Base-by-base conservation (phyloP, 768 basidiomycete species). In the Leucosporidium scottii region DNA sequence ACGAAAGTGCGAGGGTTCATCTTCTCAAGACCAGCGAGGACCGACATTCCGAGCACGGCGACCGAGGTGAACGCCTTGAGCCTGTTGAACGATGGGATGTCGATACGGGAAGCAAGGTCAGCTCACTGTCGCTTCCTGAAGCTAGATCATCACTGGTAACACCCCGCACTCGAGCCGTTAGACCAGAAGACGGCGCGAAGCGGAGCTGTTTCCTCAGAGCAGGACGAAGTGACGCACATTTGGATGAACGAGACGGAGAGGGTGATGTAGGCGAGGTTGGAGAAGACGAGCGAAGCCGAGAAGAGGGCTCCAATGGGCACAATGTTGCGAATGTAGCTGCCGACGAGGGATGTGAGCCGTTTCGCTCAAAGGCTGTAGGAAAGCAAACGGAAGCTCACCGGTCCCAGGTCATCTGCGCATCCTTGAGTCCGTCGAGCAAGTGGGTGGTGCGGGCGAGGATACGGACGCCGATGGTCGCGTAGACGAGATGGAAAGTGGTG, bases 211-310 rank as follows among this genome's bases (percentile, higher is more conserved):
- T 88, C 84, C 92, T 92, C 77, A 93, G 86, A 76, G 74, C 74
- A 60, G 39, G 76, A 77, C 64, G 74, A 76, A 0, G 77, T 74
- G 18, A 75, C 78, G 67, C 67, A 78, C 91, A 97, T 91, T 79
- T 98, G 94, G 73, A 98, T 97, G 79, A 94, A 98, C 0, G 90
- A 85, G 17, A 94, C 91, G 72, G 86, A 88, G 72, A 98, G 85
- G 74, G 91, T 87, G 27, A 96, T 86, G 78, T 93, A 94, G 3
- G 92, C 92, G 2, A 88, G 89, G 79, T 98, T 98, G 80, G 86
- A 88, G 66, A 93, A 82, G 74, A 97, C 86, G 63, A 98, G 84
- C 67, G 89, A 91, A 30, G 87, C 94, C 47, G 88, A 90, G 83
- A 98, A 98, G 65, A 98, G 85, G 30, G 93, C 76, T 28, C 93